These are phyloP conservation scores for Dichotomocladium elegans DNA, from an alignment of 371 early-diverging fungal species.

Conservation along the genomic window DNA sequence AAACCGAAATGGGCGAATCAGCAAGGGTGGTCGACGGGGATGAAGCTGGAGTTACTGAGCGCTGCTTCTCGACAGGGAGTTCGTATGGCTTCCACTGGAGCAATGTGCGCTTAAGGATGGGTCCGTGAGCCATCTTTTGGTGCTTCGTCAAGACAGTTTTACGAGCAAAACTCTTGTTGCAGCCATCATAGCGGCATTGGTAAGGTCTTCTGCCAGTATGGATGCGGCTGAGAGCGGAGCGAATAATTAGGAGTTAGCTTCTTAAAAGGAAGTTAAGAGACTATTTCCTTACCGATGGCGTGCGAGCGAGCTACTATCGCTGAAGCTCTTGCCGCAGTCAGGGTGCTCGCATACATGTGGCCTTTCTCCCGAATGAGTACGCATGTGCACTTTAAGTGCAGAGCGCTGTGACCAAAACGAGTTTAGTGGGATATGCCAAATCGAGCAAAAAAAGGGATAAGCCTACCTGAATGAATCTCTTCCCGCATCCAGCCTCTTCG, in stretches of 20 bases:
- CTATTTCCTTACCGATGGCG: conserved; percentile 38
- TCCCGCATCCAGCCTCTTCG: conserved; percentile 60
- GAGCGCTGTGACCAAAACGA: too few species aligned
- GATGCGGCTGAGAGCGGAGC: too few species aligned
- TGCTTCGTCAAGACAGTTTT: conserved; percentile 70
- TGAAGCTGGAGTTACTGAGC: not conserved
- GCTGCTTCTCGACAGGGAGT: not conserved
- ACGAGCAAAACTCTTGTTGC: conserved; percentile 63
- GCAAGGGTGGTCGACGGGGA: not conserved
- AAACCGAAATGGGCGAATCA: not conserved
- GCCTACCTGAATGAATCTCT: conserved; percentile 58
- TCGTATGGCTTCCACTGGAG: conserved; percentile 44
- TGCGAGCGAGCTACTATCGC: conserved; percentile 58
- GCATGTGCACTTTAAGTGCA: conserved; percentile 71
- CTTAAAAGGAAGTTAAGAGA: too few species aligned
- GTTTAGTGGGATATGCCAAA: too few species aligned
- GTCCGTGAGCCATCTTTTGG: conserved; percentile 35
- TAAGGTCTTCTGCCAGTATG: conserved; percentile 76
- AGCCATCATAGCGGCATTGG: conserved; percentile 53
- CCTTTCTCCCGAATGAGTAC: conserved; percentile 77
- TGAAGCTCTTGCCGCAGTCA: conserved; percentile 60
- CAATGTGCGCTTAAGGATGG: conserved; percentile 25
- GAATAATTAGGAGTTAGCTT: too few species aligned
- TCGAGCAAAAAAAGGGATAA: too few species aligned
- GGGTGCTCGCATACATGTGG: conserved; percentile 67